phyloP scores from a whole-genome alignment of 2,329 filamentous ascomycete genomes.

The Oidium heveae region DNA sequence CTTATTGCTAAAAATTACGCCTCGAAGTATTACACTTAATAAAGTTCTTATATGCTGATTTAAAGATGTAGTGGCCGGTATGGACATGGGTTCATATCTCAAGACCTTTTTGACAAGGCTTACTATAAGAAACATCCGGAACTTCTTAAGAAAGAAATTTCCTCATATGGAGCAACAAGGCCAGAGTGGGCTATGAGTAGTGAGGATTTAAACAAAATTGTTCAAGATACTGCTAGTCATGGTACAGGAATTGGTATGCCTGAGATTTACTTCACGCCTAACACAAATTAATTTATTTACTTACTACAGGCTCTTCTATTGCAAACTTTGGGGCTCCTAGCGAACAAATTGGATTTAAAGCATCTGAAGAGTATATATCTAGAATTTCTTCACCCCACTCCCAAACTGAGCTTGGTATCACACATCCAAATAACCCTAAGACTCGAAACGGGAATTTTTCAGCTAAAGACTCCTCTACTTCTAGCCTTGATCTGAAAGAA shows the following conservation, averaged over 20 bases:
- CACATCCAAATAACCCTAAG: conserved; percentile 20
- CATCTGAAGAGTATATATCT: conserved; percentile 59
- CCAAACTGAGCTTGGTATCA: conserved; percentile 14
- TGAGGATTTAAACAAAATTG: conserved; percentile 73
- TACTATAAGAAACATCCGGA: conserved; percentile 91
- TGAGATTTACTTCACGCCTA: conserved; percentile 5
- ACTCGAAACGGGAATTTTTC: conserved; percentile 16
- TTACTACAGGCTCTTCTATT: conserved; percentile 31
- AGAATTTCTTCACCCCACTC: conserved; percentile 47
- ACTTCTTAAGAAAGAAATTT: conserved; percentile 42
- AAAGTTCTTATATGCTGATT: conserved; percentile 2
- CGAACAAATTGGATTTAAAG: conserved; percentile 75
- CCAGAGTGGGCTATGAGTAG: conserved; percentile 68
- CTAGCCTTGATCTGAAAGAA: not conserved
- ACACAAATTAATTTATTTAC: conserved; percentile 10
- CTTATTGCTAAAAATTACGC: not conserved
- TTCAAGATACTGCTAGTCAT: conserved; percentile 39
- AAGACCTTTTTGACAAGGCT: conserved; percentile 67
- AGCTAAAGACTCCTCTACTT: conserved; percentile 23
- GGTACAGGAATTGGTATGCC: conserved; percentile 25
- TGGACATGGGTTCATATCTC: conserved; percentile 53
- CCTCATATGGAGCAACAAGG: conserved; percentile 29
- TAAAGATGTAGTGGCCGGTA: conserved; percentile 31
- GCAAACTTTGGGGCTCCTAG: conserved; percentile 49
- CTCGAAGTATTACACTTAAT: not conserved